A percentile compares a stretch with the other conserved stretches of the same genome.
phyloP scores from a whole-genome alignment of 2,329 filamentous ascomycete genomes.

The Ophiosphaerella korrae region DNA sequence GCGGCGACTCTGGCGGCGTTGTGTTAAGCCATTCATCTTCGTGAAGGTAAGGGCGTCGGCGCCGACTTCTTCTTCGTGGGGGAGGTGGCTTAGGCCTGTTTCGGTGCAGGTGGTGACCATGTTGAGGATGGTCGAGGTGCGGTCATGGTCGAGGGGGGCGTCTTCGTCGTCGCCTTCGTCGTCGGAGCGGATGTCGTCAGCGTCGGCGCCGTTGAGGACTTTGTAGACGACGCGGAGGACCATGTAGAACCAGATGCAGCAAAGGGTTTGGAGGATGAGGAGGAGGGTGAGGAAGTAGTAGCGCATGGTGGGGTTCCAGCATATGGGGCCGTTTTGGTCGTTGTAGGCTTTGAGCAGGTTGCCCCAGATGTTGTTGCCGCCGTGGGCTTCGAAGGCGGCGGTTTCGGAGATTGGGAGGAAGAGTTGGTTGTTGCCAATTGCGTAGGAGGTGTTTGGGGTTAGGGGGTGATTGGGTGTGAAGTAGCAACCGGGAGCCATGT shows the following conservation, averaged over 20 bases:
- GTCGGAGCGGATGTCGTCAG: slow-evolving; percentile 87
- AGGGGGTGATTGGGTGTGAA: slow-evolving; percentile 34
- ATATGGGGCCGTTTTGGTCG: slow-evolving; percentile 73
- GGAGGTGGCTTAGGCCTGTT: slow-evolving; percentile 29
- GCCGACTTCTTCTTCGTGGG: slow-evolving; percentile 74
- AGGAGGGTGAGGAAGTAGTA: slow-evolving; percentile 79
- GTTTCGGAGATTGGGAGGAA: slow-evolving; percentile 62
- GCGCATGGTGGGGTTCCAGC: slow-evolving; percentile 76
- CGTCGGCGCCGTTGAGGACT: slow-evolving; percentile 75
- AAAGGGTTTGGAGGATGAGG: slow-evolving; percentile 77
- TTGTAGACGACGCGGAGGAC: slow-evolving; percentile 82
- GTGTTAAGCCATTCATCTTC: slow-evolving; percentile 48
- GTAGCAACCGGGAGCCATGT: slow-evolving; percentile 75
- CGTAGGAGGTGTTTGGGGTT: slow-evolving; percentile 51
- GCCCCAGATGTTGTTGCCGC: slow-evolving; percentile 50
- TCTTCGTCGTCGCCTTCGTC: slow-evolving; percentile 72
- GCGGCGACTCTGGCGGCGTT: slow-evolving; percentile 56
- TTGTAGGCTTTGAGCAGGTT: slow-evolving; percentile 77
- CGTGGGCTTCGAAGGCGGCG: slow-evolving; percentile 41
- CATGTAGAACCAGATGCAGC: slow-evolving; percentile 86
- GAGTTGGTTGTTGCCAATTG: neutral
- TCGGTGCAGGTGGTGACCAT: slow-evolving; percentile 37
- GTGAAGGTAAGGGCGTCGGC: slow-evolving; percentile 73
- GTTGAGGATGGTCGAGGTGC: slow-evolving; percentile 26
- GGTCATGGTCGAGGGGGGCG: slow-evolving; percentile 31